phyloP scores from a whole-genome alignment of 768 basidiomycete species.

The Kockovaella imperatae region DNA sequence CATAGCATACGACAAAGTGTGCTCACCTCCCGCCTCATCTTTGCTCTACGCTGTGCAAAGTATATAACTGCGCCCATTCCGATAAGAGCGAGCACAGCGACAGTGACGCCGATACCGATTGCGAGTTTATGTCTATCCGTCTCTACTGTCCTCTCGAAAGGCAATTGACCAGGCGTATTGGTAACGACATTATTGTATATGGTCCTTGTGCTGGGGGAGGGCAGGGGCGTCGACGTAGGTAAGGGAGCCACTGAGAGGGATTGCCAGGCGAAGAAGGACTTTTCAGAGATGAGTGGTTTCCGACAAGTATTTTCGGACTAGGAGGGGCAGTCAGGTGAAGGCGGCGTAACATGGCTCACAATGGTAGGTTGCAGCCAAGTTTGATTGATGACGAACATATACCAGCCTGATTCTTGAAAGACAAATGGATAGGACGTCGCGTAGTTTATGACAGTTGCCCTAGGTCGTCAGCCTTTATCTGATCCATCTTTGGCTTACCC shows the following conservation, averaged over 20 bases:
- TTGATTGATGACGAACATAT: conserved; percentile 42
- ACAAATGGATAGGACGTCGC: conserved; percentile 26
- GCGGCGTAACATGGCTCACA: conserved; percentile 19
- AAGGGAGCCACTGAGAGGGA: conserved; percentile 29
- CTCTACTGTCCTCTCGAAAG: conserved; percentile 25
- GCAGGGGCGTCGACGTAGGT: conserved; percentile 17
- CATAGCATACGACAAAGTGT: background rate
- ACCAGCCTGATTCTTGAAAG: conserved; percentile 38
- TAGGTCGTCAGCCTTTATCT: conserved; percentile 3
- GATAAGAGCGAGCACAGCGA: conserved; percentile 25
- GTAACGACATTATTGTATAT: conserved; percentile 23
- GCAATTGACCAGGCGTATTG: conserved; percentile 21
- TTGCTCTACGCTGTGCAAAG: conserved; percentile 24
- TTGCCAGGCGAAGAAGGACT: conserved; percentile 38
- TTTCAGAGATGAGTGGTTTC: conserved; percentile 12
- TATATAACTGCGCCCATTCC: conserved; percentile 21
- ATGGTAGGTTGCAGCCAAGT: conserved; percentile 37
- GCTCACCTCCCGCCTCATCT: conserved; percentile 24
- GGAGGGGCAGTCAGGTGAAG: background rate
- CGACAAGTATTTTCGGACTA: conserved; percentile 11
- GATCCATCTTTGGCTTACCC: conserved; percentile 15
- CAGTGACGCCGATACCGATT: conserved; percentile 32
- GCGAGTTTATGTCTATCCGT: conserved; percentile 20
- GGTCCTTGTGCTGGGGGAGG: too few species aligned
- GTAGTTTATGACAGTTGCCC: conserved; percentile 24